Base-by-base conservation (phyloP, 2,329 filamentous ascomycete species). In the Paecilomyces niveus region DNA sequence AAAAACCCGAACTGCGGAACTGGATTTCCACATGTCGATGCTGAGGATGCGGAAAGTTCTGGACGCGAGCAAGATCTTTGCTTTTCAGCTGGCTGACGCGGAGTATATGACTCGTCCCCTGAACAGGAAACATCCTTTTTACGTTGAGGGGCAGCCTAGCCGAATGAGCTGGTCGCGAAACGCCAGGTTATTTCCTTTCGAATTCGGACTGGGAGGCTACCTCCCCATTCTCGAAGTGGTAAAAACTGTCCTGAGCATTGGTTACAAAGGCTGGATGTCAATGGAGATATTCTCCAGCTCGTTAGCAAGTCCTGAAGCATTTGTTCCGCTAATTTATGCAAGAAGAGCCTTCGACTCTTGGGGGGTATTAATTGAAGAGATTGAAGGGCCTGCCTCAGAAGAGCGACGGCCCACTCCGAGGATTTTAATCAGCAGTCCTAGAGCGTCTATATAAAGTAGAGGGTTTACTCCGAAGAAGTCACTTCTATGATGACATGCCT, bases 161-260 rank as follows among this genome's bases (percentile, higher is more conserved):
- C 76, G 85, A 1, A 92, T 92, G 89, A 89, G 83, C 66, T 92
- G 89, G 89, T 88, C 83, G 50, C 76, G 89, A 18, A 91, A 91
- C 68, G 88, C 85, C 62, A 77, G 89, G 18, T 69, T 88, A 1
- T 90, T 88, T 68, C 83, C 87, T 59, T 85, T 87, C 65, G 74
- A 86, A 67, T 69, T 79, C 67, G 72, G 83, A 1, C 72, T 76
- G 3, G 85, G 86, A 0, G 88, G 81, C 0, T 90, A 90, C 67
- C 75, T 91, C 0, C 89, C 89, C 0, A 78, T 87, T 15, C 74
- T 78, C 54, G 77, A 84, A 31, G 81, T 90, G 15, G 76, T 84
- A 0, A 70, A 80, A 31, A 81, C 84, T 1, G 80, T 90, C 54
- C 78, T 90, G 21, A 79, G 81, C 0, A 76, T 89, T 0, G 83